A percentile compares a stretch with the other conserved stretches of the same genome.
Conservation (phyloP, 345 rosid species). For the Citrus unshiu region DNA sequence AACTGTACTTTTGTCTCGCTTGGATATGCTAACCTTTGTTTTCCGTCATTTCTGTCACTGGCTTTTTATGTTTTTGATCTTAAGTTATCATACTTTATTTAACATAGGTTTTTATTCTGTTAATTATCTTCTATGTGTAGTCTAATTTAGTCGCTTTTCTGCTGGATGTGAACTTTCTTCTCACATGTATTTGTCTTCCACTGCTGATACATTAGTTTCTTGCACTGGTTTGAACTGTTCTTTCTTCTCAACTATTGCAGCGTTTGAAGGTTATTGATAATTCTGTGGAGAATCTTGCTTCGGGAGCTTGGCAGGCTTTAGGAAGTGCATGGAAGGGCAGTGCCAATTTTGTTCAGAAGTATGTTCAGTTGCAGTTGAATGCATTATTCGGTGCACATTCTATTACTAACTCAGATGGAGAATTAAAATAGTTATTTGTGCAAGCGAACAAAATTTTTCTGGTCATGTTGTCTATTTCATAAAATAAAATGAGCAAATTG, state of each 20-base stretch:
- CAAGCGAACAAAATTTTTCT: neutral
- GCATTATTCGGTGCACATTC: neutral
- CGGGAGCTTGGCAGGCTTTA: slow-evolving; percentile 95
- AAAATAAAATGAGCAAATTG: slow-evolving; percentile 8
- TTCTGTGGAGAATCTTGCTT: slow-evolving; percentile 86
- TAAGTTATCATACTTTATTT: neutral
- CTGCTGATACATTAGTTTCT: neutral
- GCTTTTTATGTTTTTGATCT: slow-evolving; percentile 1
- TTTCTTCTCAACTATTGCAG: slow-evolving; percentile 31
- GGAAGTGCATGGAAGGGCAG: slow-evolving; percentile 88
- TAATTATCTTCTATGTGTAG: neutral
- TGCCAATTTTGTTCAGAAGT: slow-evolving; percentile 74
- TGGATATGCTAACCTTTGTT: neutral
- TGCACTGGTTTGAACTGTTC: neutral
- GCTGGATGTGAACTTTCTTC: neutral
- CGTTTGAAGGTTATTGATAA: slow-evolving; percentile 84
- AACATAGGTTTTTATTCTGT: neutral
- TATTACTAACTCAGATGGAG: no score
- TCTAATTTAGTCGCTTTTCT: neutral
- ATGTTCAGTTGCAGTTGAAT: slow-evolving; percentile 28
- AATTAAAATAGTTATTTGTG: neutral
- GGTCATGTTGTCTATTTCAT: neutral
- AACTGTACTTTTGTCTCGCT: neutral
- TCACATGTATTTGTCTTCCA: neutral
- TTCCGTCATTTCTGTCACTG: neutral